These are phyloP conservation scores for Fusarium nematophilum DNA, from an alignment of 2,329 filamentous ascomycete genomes.

Conservation along the genomic window DNA sequence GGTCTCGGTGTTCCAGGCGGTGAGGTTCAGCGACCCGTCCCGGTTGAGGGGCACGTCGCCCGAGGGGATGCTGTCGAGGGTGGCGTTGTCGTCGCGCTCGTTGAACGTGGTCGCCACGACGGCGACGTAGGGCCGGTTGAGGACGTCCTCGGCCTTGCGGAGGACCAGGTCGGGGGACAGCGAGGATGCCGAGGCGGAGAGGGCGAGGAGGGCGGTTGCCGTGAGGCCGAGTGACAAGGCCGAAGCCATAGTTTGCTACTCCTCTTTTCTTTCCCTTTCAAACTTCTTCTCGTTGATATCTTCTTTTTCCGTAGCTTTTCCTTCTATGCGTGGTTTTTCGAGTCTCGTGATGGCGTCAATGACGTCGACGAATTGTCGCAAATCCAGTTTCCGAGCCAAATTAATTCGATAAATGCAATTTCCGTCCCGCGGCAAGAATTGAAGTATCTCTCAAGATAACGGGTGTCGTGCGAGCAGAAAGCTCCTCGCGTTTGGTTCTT, in stretches of 20 bases:
- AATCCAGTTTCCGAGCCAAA: conserved; percentile 10
- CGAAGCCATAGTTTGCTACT: conserved; percentile 32
- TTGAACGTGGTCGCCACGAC: conserved; percentile 31
- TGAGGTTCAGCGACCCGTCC: conserved; percentile 63
- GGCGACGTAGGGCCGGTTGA: conserved; percentile 45
- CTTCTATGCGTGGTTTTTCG: conserved; percentile 12
- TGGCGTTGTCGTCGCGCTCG: conserved; percentile 26
- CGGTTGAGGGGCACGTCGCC: conserved; percentile 51
- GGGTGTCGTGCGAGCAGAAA: conserved; percentile 8
- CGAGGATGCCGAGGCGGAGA: conserved; percentile 33
- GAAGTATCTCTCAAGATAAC: conserved; percentile 8
- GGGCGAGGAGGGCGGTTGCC: conserved; percentile 31
- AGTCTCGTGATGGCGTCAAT: conserved; percentile 16
- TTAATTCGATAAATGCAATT: conserved; percentile 10
- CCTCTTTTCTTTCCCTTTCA: conserved; percentile 8
- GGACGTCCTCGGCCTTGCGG: conserved; percentile 46
- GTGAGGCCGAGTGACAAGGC: conserved; percentile 32
- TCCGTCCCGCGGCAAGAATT: conserved; percentile 37
- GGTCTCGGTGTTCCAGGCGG: conserved; percentile 67
- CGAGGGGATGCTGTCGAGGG: conserved; percentile 29
- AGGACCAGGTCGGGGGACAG: conserved; percentile 29
- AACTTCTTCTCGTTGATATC: conserved; percentile 3
- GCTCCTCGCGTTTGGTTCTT: conserved; percentile 1
- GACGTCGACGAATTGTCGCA: not conserved
- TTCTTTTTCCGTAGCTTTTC: too few relatives aligned